Evolutionary conservation across 805 yeast genomes (phyloP).

Genomic region (Candida qinlingensis): DNA sequence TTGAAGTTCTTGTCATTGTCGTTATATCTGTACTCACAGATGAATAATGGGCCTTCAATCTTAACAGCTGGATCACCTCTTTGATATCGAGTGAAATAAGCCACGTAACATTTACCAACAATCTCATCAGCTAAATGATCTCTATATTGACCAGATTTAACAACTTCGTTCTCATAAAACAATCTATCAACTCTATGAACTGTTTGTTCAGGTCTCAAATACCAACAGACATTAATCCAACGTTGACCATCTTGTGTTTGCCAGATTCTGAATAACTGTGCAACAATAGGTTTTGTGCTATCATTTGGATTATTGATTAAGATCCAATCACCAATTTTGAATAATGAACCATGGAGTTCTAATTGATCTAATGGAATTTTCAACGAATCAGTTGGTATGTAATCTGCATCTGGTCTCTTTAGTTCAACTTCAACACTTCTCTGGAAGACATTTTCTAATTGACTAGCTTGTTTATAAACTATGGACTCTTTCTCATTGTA

Average conservation of each 20-base stretch:
- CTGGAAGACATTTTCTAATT: conserved; percentile 57
- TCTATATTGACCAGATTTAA: conserved; percentile 93
- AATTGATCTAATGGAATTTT: conserved; percentile 79
- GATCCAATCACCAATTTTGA: conserved; percentile 94
- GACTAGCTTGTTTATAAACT: conserved; percentile 54
- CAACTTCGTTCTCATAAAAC: conserved; percentile 91
- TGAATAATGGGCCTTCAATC: conserved; percentile 77
- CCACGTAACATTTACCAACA: conserved; percentile 89
- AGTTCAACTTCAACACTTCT: conserved; percentile 60
- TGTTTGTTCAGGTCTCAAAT: conserved; percentile 95
- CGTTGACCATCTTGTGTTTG: conserved; percentile 72
- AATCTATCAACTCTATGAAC: conserved; percentile 87
- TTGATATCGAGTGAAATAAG: conserved; percentile 89
- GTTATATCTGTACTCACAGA: conserved; percentile 92
- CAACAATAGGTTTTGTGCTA: conserved; percentile 83
- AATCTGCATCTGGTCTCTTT: conserved; percentile 77
- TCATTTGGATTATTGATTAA: conserved; percentile 84
- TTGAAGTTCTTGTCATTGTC: conserved; percentile 87
- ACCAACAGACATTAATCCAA: conserved; percentile 96
- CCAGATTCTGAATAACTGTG: conserved; percentile 94
- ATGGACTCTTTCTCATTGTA: conserved; percentile 55
- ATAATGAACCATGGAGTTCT: conserved; percentile 63
- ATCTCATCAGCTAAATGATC: conserved; percentile 89
- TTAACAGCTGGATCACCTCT: conserved; percentile 89
- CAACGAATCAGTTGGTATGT: conserved; percentile 46